Evolutionary conservation across 352 stramenopile species (phyloP), one percentile per base, ranked within the genome.

Genomic region (Globisporangium cederbergense): DNA sequence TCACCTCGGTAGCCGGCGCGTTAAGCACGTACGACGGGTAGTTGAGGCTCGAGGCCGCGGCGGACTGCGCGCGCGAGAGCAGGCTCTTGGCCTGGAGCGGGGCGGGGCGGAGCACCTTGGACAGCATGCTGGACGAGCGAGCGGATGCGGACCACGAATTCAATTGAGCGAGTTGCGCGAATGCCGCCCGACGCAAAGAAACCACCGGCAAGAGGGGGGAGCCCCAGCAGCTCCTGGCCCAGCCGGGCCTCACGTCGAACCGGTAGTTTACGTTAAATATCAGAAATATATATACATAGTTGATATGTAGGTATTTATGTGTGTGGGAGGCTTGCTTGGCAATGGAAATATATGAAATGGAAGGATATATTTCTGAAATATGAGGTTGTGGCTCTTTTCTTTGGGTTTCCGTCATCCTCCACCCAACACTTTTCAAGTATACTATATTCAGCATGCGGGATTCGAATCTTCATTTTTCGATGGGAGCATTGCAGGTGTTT

Each of bases 1-100:
- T 99, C 46, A 99, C 93, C 74, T 99, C 94, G 1, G 97, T 99
- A 30, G 90, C 90, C 22, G 95, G 94, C 66, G 91, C 89, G 72
- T 98, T 98, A 49, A 97, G 76, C 66, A 98, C 88, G 69, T 96
- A 97, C 32, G 88, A 83, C 51, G 88, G 88, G 72, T 91, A 92
- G 70, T 86, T 89, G 63, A 84, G 81, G 64, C 88, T 81, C 47
- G 79, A 74, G 47, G 85, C 81, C 20, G 80, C 75, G 45, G 80
- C 67, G 40, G 81, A 92, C 73, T 92, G 79, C 67, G 83, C 81
- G 71, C 84, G 84, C 64, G 78, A 53, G 62, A 93, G 81, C 62
- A 78, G 45, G 20, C 45, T 42, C 53, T 62, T 54, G 18, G 65
- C 68, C 65, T 46, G 70, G 63, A 67, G 63, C 71, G 73, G 70